phyloP scores from a whole-genome alignment of 345 rosid species.

The Heritiera fomes region DNA sequence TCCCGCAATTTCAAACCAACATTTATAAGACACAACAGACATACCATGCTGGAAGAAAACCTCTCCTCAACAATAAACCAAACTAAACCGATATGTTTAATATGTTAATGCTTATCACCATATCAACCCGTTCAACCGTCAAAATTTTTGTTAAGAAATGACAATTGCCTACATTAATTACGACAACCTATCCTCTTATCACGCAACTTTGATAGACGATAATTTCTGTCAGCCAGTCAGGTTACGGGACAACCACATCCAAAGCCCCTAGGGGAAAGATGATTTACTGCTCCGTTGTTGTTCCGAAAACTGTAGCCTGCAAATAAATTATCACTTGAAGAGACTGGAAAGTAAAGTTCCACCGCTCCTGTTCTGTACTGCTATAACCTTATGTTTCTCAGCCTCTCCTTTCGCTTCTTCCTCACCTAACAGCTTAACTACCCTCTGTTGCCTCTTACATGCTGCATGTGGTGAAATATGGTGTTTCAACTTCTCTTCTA shows the following conservation, averaged over 20 bases:
- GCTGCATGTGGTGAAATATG: background rate
- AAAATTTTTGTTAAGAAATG: background rate
- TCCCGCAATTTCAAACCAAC: no score
- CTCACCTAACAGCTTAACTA: conserved; percentile 6
- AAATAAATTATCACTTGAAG: conserved; percentile 34
- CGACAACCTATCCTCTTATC: background rate
- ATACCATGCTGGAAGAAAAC: no score
- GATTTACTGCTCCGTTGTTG: background rate
- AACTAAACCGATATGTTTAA: no score
- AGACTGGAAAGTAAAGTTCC: conserved; percentile 40
- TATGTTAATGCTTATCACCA: background rate
- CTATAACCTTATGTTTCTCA: conserved; percentile 22
- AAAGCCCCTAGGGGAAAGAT: background rate
- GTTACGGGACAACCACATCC: background rate
- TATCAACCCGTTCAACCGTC: background rate
- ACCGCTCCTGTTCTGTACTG: conserved; percentile 24
- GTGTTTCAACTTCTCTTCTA: conserved; percentile 7
- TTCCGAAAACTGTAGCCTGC: background rate
- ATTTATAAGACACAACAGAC: no score
- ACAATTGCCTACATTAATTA: background rate
- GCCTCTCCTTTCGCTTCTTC: conserved; percentile 16
- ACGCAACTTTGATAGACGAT: background rate
- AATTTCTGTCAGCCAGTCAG: background rate
- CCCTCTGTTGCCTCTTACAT: conserved; percentile 6
- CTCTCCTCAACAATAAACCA: no score